A percentile compares a stretch with the other conserved stretches of the same genome.
These are phyloP conservation scores for Solanum clarkiae DNA, from an alignment of 257 asterid genomes.

Conservation along the genomic window DNA sequence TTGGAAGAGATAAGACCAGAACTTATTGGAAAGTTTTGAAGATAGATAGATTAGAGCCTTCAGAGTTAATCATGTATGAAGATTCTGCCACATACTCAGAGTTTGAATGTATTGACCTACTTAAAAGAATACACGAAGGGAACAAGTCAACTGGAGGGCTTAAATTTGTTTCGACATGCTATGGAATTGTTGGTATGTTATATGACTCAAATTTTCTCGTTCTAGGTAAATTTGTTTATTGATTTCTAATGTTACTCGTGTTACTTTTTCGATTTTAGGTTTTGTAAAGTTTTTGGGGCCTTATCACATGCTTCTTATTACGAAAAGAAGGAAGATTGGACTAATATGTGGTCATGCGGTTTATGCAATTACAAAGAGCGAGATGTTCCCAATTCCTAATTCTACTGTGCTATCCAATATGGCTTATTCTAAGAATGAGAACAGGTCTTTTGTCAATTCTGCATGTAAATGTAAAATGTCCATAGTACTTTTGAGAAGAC, in stretches of 20 bases:
- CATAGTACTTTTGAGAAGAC: conserved; percentile 28
- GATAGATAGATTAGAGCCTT: conserved; percentile 62
- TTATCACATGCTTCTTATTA: conserved; percentile 82
- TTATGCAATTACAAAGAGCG: conserved; percentile 64
- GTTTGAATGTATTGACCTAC: conserved; percentile 56
- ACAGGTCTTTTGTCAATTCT: conserved; percentile 89
- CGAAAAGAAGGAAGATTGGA: conserved; percentile 77
- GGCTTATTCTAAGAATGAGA: conserved; percentile 85
- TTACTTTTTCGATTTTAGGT: conserved; percentile 30
- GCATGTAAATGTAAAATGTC: conserved; percentile 44
- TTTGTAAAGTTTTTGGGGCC: conserved; percentile 89
- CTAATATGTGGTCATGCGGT: conserved; percentile 85
- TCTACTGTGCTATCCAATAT: conserved; percentile 47
- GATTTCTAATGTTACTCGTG: neutral
- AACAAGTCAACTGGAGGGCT: conserved; percentile 81
- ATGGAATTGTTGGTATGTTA: conserved; percentile 79
- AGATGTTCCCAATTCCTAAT: conserved; percentile 65
- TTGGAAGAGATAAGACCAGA: conserved; percentile 68
- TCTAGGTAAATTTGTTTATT: neutral
- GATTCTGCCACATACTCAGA: conserved; percentile 65
- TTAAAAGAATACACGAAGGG: conserved; percentile 66
- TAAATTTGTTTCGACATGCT: conserved; percentile 69
- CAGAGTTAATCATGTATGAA: conserved; percentile 54
- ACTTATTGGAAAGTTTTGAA: conserved; percentile 74
- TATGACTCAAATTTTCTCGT: neutral